Base-by-base conservation (phyloP, 2,329 filamentous ascomycete species). In the Tricladium varicosporioides region DNA sequence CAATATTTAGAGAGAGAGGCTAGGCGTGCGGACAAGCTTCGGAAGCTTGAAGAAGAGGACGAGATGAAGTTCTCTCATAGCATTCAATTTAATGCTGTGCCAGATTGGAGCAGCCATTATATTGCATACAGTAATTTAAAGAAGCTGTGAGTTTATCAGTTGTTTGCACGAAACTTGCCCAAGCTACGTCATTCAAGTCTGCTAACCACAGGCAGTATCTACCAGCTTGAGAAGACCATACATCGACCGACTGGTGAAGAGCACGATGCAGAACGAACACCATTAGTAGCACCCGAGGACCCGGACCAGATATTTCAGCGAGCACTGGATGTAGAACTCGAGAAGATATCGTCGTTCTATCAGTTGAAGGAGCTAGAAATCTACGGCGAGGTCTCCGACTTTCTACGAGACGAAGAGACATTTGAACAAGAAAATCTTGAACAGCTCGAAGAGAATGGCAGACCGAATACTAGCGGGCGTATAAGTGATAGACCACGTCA, bases 11-110 rank as follows among this genome's bases (percentile, higher is more conserved):
- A 60, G 44, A 48, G 60, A 31, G 55, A 69, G 19, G 60, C 58
- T 15, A 86, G 82, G 73, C 76, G 80, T 69, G 74, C 75, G 64
- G 78, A 81, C 72, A 92, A 92, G 78, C 81, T 84, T 72, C 78
- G 78, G 70, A 83, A 83, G 80, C 85, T 92, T 68, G 83, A 89
- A 67, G 79, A 86, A 66, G 83, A 80, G 64, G 86, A 89, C 85
- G 90, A 91, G 71, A 99, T 99, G 94, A 97, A 97, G 87, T 99
- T 99, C 81, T 97, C 93, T 15, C 94, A 99, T 74, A 97, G 93
- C 76, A 88, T 99, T 67, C 94, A 99, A 80, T 99, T 99, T 78
- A 99, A 99, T 78, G 92, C 94, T 62, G 94, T 99, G 67, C 94
- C 94, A n/a, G 94, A 99, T 76, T 99, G 94, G 94, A 97, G 91